phyloP scores from a whole-genome alignment of 2,329 filamentous ascomycete genomes.

The Botryosphaeria agaves region DNA sequence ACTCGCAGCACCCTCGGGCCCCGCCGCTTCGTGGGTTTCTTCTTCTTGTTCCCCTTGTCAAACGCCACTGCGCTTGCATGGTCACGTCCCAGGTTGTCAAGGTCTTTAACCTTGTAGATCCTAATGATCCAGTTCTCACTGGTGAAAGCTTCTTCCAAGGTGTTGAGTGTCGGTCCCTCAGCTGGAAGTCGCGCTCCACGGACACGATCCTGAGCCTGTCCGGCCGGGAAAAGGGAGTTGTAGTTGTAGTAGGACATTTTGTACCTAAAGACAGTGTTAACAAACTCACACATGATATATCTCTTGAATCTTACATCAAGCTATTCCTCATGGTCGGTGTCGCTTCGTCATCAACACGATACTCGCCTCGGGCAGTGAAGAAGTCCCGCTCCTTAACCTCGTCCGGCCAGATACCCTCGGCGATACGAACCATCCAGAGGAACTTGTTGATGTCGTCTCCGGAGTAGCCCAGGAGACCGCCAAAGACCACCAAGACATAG shows the following conservation, averaged over 20 bases:
- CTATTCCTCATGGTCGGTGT: constrained; percentile 98
- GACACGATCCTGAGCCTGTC: constrained; percentile 81
- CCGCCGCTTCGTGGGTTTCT: constrained; percentile 55
- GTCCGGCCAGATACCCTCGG: constrained; percentile 98
- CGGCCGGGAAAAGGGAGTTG: constrained; percentile 74
- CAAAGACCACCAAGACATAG: constrained; percentile 95
- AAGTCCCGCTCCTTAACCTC: constrained; percentile 95
- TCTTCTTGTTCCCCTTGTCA: constrained; percentile 69
- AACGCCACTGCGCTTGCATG: constrained; percentile 55
- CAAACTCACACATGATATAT: constrained; percentile 15
- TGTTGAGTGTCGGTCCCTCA: constrained; percentile 69
- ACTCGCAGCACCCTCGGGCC: constrained; percentile 55
- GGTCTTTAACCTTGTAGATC: constrained; percentile 98
- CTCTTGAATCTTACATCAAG: constrained; percentile 66
- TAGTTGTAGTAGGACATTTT: constrained; percentile 99
- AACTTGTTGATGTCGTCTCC: constrained; percentile 99
- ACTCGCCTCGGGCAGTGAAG: constrained; percentile 87
- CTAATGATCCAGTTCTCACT: constrained; percentile 99
- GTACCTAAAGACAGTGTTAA: constrained; percentile 72
- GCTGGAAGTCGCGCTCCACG: constrained; percentile 68
- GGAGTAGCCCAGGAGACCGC: constrained; percentile 88
- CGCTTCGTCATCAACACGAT: constrained; percentile 81
- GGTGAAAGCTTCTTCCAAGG: constrained; percentile 90
- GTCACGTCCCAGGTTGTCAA: constrained; percentile 88
- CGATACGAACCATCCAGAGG: constrained; percentile 98